Evolutionary conservation across 225 moss, liverwort and hornwort species (phyloP), one percentile per base, ranked within the genome.

Genomic region (Sphagnum contortum): DNA sequence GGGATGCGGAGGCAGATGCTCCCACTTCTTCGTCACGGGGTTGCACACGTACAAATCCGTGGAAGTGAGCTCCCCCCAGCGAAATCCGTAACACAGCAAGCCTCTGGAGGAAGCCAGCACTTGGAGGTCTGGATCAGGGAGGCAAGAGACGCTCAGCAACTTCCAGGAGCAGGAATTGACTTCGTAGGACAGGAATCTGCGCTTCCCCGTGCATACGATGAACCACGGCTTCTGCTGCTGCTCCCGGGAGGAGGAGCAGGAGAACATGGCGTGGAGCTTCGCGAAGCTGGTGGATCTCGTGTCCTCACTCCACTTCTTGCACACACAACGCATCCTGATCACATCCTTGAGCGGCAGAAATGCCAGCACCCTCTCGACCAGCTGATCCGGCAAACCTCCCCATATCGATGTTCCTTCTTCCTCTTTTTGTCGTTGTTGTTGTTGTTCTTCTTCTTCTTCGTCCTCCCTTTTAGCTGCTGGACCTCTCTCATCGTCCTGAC

Each of bases 71-170:
- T 77, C 81, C 52, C 74, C 81, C 57, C 58, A 66, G 48, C 71
- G 57, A 45, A 66, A 56, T 4, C 76, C 80, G 54, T 64, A 81
- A 67, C 77, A 77, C 29, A 77, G 60, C 53, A 81, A 77, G 45
- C 77, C 77, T 57, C 69, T 60, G 49, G 72, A 77, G 47, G 81
- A 77, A 2, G 77, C 81, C 53, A 81, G 64, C 44, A 75, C 77
- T 65, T 69, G 48, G 14, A 81, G 72, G 67, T 77, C 81, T 6
- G 74, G 74, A 48, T 81, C 77, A 47, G 77, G 81, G 29, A 81
- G 57, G 48, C 64, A 53, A 6, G 72, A 56, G 57, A 70, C 70
- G 8, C 60, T 66, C 8, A 81, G 57, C 55, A 12, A 29, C 51
- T 77, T 71, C 81, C 77, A 77, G 50, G 72, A 77, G 46, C 52